Conservation (phyloP, 768 basidiomycete genomes). For the Tylopilus plumbeoviolaceoides region DNA sequence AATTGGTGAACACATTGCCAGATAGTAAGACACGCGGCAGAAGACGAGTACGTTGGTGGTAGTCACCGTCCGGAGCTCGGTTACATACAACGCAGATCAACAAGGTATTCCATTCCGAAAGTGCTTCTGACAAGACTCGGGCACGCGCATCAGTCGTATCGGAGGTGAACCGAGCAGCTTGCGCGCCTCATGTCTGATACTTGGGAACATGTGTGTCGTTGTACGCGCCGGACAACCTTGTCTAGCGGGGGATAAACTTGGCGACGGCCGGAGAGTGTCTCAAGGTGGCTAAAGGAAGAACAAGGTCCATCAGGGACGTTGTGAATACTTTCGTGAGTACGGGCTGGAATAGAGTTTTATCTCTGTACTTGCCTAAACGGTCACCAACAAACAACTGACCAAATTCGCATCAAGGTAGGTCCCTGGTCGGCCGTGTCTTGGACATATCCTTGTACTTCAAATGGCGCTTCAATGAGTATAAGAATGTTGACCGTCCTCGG, state of each 20-base stretch:
- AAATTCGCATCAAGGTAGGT: conserved; percentile 29
- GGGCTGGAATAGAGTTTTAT: conserved; percentile 19
- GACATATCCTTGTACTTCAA: conserved; percentile 35
- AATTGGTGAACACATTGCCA: not conserved
- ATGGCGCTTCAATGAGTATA: conserved; percentile 25
- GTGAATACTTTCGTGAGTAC: conserved; percentile 18
- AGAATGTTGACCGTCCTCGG: conserved; percentile 19
- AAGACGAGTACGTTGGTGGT: not conserved
- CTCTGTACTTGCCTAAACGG: conserved; percentile 27
- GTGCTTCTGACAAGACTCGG: conserved; percentile 20
- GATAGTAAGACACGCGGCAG: conserved; percentile 3
- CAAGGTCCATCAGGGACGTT: conserved; percentile 25
- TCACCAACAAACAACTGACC: conserved; percentile 33
- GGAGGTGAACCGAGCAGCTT: conserved; percentile 1
- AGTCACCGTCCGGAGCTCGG: conserved; percentile 5
- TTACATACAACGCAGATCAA: conserved; percentile 13
- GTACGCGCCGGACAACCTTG: conserved; percentile 17
- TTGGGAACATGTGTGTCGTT: conserved; percentile 16
- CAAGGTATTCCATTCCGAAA: conserved; percentile 20
- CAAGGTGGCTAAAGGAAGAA: conserved; percentile 24
- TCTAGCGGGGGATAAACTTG: conserved; percentile 6
- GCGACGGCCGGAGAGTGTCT: not conserved
- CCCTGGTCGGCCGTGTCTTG: conserved; percentile 11
- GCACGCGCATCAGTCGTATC: conserved; percentile 21
- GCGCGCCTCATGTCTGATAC: conserved; percentile 16